phyloP scores from a whole-genome alignment of 352 stramenopile species.

The Phytophthora constricta region DNA sequence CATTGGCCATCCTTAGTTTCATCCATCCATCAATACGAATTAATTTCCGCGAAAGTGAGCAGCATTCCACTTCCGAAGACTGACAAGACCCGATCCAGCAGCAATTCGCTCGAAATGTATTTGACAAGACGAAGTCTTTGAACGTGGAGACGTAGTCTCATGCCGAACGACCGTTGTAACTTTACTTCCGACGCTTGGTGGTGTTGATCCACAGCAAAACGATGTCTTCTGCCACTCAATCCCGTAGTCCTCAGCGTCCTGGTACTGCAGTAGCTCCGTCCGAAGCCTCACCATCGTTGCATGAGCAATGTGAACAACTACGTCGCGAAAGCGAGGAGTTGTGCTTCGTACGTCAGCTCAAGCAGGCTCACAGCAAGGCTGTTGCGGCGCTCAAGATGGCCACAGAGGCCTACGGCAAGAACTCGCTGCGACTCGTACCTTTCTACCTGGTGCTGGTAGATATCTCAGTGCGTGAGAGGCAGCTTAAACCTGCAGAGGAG shows the following conservation, averaged over 20 bases:
- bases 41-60: too few species aligned
- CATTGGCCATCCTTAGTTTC: too few species aligned
- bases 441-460: constrained; percentile 77
- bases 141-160: too few species aligned
- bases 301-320: constrained; percentile 56
- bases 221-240: constrained; percentile 19
- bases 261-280: constrained; percentile 6
- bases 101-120: too few species aligned
- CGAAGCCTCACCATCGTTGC: constrained; percentile 8
- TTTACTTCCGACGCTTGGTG: constrained; percentile 21
- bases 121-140: too few species aligned
- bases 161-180: constrained; percentile 6
- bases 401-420: constrained; percentile 57
- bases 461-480: constrained; percentile 60
- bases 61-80: too few species aligned
- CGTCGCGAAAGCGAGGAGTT: constrained; percentile 68
- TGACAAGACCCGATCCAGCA: too few species aligned
- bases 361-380: constrained; percentile 51
- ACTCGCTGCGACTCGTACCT: constrained; percentile 56
- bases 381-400: constrained; percentile 54
- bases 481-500: constrained; percentile 72
- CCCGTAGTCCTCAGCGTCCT: constrained; percentile 30
- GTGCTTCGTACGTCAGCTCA: constrained; percentile 53
- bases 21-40: too few species aligned
- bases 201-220: not conserved